These are phyloP conservation scores for Xylaria castorea DNA, from an alignment of 495 filamentous ascomycete genomes.

Conservation along the genomic window DNA sequence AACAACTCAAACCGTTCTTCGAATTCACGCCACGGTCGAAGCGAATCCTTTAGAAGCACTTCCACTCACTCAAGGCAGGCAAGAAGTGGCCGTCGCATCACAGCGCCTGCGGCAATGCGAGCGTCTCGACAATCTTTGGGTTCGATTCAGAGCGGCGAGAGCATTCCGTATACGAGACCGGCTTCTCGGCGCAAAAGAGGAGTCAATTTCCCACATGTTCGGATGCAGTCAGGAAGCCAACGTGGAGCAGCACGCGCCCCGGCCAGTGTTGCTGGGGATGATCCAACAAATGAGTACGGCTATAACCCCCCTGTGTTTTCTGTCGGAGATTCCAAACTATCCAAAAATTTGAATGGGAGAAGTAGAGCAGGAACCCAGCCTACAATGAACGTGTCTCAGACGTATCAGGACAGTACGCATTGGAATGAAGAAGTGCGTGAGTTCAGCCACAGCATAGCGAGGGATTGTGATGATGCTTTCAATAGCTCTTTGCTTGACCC, in stretches of 20 bases:
- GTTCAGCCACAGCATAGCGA: slow-evolving; percentile 55
- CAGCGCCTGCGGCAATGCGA: slow-evolving; percentile 19
- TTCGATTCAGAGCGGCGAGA: slow-evolving; percentile 65
- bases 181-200: slow-evolving; percentile 72
- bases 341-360: slow-evolving; percentile 22
- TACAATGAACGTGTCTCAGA: slow-evolving; percentile 22
- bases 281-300: slow-evolving; percentile 33
- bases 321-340: slow-evolving; percentile 18
- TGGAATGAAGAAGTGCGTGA: slow-evolving; percentile 60
- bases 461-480: slow-evolving; percentile 75
- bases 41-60: slow-evolving; percentile 32
- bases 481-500: slow-evolving; percentile 69
- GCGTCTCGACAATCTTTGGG: slow-evolving; percentile 56
- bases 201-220: slow-evolving; percentile 77
- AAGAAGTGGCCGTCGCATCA: slow-evolving; percentile 22
- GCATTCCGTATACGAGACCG: slow-evolving; percentile 54
- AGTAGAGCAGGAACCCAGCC: slow-evolving; percentile 27
- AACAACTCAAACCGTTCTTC: slow-evolving; percentile 36
- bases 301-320: slow-evolving; percentile 27
- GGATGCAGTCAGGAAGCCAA: slow-evolving; percentile 42
- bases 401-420: slow-evolving; percentile 31
- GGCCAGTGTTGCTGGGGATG: slow-evolving; percentile 40
- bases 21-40: slow-evolving; percentile 26
- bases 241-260: slow-evolving; percentile 31
- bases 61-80: slow-evolving; percentile 33